Evolutionary conservation across 805 yeast species (phyloP), one percentile per base, ranked within the genome.

Genomic region (Candida oleophila): DNA sequence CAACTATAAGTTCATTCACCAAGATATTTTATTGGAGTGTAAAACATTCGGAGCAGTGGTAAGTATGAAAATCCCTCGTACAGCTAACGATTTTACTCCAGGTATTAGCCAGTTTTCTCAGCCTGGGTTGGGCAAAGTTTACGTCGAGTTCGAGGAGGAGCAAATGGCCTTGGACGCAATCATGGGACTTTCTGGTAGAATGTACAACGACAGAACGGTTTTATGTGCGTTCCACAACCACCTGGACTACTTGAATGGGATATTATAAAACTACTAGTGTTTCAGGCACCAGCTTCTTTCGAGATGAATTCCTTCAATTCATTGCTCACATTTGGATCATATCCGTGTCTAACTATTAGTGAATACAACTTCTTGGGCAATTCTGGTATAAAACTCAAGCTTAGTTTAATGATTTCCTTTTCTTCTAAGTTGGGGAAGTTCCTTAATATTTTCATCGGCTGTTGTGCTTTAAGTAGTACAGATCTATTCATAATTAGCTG

Each of bases 321-420:
- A 21, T 52, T 42, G 1, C 75, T 71, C 11, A 73, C 77, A 18
- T 52, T 56, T 12, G 62, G 62, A 53, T 86, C 91, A 52, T 70
- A 77, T 0, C 85, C 77, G 60, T 86, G 94, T 42, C 88, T 69
- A 8, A 74, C 76, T 34, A 87, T 68, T 47, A 85, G 61, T 50
- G 78, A 83, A 59, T 85, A 87, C 28, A 90, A 68, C 2, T 73
- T 68, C 28, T 76, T 78, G 0, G 96, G 95, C 4, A 90, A 66
- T 56, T 81, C 81, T 5, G 91, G 85, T 3, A 89, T 78, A 53
- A 89, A 87, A 44, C 94, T 88, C 35, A 90, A 76, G 37, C 92
- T 85, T 18, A 90, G 67, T 55, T 87, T 85, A 21, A 89, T 87
- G 38, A 89, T 80, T 53, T 86, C 89, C 48, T 78, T 79, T 12